These are phyloP conservation scores for Collybiopsis luxurians DNA, from an alignment of 768 basidiomycete genomes.

Conservation along the genomic window DNA sequence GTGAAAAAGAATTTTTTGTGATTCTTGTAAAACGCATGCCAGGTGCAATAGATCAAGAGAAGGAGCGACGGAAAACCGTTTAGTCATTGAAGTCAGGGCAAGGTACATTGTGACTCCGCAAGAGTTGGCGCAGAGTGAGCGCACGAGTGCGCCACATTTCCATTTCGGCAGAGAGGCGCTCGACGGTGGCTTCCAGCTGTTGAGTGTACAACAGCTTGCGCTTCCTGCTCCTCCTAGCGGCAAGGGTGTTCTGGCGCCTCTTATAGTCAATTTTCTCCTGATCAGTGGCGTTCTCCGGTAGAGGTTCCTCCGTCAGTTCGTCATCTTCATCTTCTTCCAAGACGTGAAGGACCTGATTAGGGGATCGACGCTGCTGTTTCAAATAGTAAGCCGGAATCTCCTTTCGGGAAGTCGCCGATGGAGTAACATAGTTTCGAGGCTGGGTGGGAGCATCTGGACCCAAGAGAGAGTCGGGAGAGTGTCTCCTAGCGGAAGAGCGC, in stretches of 20 bases:
- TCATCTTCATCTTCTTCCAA: conserved; percentile 40
- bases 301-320: conserved; percentile 25
- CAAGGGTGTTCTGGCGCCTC: conserved; percentile 70
- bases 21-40: too few species aligned
- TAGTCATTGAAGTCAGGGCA: conserved; percentile 34
- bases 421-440: conserved; percentile 50
- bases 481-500: conserved; percentile 2
- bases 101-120: conserved; percentile 44
- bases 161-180: conserved; percentile 43
- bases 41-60: too few species aligned
- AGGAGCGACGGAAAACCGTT: too few species aligned
- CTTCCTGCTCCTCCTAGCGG: conserved; percentile 62
- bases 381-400: conserved; percentile 2
- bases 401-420: conserved; percentile 62
- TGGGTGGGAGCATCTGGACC: conserved; percentile 61
- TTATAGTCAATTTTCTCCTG: conserved; percentile 64
- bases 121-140: conserved; percentile 34
- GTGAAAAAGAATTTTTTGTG: too few species aligned
- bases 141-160: conserved; percentile 52
- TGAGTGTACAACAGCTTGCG: conserved; percentile 64
- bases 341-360: conserved; percentile 29
- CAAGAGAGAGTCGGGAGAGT: conserved; percentile 11
- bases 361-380: conserved; percentile 17
- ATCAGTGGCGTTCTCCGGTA: conserved; percentile 31
- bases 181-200: conserved; percentile 47